phyloP scores from a whole-genome alignment of 2,329 filamentous ascomycete genomes.

The Aureobasidium pullulans region DNA sequence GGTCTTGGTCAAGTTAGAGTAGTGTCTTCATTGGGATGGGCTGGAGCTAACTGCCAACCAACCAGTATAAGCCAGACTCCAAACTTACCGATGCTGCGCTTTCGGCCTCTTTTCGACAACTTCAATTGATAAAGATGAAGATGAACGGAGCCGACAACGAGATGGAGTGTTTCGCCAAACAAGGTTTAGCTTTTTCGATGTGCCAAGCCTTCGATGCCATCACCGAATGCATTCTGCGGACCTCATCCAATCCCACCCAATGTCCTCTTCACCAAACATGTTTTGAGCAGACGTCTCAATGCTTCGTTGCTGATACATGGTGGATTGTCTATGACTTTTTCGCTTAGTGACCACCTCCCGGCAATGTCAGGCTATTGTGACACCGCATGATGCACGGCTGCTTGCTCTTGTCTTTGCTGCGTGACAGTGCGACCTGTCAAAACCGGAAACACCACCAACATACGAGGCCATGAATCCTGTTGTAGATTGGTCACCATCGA shows the following conservation, averaged over 20 bases:
- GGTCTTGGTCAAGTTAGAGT: neutral
- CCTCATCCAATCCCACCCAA: neutral
- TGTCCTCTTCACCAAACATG: neutral
- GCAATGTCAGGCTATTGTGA: neutral
- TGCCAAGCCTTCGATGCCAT: neutral
- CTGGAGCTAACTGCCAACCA: neutral
- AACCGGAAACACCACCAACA: neutral
- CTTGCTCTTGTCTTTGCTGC: neutral
- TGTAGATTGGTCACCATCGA: no score
- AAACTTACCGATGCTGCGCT: neutral
- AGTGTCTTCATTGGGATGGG: neutral
- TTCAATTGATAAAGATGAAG: neutral
- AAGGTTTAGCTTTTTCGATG: slow-evolving; percentile 4
- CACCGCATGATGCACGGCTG: neutral
- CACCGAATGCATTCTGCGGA: neutral
- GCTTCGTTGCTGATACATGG: no score
- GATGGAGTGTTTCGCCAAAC: neutral
- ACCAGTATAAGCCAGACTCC: neutral
- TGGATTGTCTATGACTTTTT: no score
- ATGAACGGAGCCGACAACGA: neutral
- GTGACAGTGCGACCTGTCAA: neutral
- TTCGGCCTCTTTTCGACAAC: neutral
- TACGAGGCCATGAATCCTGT: neutral
- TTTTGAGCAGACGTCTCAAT: no score
- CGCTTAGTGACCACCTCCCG: neutral